These are phyloP conservation scores for Helicocarpus griseus DNA, from an alignment of 2,329 filamentous ascomycete species.

Conservation along the genomic window DNA sequence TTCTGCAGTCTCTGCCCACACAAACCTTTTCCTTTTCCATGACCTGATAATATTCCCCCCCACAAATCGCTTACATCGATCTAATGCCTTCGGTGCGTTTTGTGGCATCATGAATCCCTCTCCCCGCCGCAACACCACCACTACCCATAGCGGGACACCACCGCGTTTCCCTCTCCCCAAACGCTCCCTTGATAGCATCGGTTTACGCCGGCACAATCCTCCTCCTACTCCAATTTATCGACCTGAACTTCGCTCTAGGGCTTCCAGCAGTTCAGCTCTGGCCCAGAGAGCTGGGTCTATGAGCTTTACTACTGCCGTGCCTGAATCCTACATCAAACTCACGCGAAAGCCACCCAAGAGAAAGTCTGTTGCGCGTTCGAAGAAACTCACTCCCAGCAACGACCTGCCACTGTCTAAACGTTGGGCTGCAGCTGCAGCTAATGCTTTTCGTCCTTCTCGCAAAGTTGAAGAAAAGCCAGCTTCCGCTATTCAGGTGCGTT, in stretches of 20 bases:
- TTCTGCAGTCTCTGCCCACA: background rate
- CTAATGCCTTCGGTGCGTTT: background rate
- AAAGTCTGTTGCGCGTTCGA: background rate
- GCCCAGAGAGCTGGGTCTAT: background rate
- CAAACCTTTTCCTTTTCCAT: background rate
- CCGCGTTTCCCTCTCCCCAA: background rate
- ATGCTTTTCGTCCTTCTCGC: slow-evolving; percentile 8
- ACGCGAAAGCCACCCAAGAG: background rate
- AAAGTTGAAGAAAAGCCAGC: background rate
- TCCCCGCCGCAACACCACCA: background rate
- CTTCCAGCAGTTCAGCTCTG: background rate
- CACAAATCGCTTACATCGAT: background rate
- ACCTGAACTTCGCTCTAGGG: background rate
- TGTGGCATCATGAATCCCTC: background rate
- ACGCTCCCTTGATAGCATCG: slow-evolving; percentile 1
- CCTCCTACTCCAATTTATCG: background rate
- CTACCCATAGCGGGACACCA: background rate
- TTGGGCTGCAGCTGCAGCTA: slow-evolving; percentile 10
- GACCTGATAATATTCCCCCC: background rate
- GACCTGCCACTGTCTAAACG: slow-evolving; percentile 6
- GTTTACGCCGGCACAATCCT: background rate
- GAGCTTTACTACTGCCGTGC: background rate
- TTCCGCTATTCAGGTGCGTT: background rate
- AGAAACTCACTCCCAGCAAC: background rate
- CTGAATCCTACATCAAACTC: background rate